Conservation (phyloP, 2,329 filamentous ascomycete genomes). For the Cordyceps sp. region DNA sequence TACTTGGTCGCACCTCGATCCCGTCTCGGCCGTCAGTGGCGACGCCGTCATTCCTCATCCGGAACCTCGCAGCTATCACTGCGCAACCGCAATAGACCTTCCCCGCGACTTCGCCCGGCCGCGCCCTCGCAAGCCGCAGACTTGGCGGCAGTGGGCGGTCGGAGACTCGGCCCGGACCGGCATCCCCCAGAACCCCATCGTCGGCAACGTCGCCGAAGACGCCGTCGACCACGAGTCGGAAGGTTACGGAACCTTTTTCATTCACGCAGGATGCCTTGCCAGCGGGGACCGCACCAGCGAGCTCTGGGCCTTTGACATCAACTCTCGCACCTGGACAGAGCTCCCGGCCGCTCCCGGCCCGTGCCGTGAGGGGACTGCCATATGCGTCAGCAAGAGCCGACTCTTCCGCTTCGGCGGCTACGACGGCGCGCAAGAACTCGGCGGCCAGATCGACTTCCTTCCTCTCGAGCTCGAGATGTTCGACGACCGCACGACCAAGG, state of each 20-base stretch:
- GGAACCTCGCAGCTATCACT: constrained; percentile 54
- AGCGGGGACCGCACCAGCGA: constrained; percentile 46
- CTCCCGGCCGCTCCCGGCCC: constrained; percentile 51
- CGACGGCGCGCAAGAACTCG: constrained; percentile 52
- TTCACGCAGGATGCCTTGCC: constrained; percentile 61
- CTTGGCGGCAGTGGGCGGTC: constrained; percentile 38
- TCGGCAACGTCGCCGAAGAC: constrained; percentile 37
- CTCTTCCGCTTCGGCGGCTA: constrained; percentile 72
- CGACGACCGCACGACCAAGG: constrained; percentile 28
- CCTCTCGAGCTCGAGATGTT: constrained; percentile 39
- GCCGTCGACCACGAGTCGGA: constrained; percentile 43
- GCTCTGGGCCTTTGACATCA: constrained; percentile 63
- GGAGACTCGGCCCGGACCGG: constrained; percentile 36
- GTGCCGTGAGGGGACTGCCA: constrained; percentile 47
- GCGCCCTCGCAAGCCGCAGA: no score
- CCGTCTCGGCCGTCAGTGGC: constrained; percentile 28
- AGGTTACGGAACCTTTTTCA: constrained; percentile 51
- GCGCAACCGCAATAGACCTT: constrained; percentile 37
- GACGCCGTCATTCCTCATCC: constrained; percentile 32
- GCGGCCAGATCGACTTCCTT: constrained; percentile 53
- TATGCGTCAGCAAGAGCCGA: constrained; percentile 45
- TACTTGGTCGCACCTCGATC: constrained; percentile 48
- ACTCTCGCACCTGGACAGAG: constrained; percentile 46
- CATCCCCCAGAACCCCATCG: constrained; percentile 41
- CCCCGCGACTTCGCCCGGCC: constrained; percentile 31